These are phyloP conservation scores for Mucor mucedo DNA, from an alignment of 371 early-diverging fungal species.

Conservation along the genomic window DNA sequence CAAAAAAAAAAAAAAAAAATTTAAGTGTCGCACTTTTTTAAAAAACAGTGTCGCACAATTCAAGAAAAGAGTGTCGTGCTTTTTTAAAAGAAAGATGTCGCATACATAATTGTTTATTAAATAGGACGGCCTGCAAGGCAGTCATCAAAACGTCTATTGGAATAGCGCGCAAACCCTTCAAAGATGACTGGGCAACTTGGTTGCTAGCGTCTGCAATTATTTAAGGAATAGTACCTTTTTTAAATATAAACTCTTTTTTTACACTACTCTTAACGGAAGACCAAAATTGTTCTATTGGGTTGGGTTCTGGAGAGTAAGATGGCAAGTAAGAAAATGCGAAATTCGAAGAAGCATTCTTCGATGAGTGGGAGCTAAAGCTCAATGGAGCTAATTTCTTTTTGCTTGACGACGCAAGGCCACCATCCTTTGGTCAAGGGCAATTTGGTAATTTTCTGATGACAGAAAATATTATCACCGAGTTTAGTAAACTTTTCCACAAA, in stretches of 20 bases:
- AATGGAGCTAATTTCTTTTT: no score
- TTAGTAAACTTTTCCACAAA: no score
- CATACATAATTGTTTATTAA: conserved; percentile 5
- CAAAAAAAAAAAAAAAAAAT: not conserved
- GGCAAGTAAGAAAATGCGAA: not conserved
- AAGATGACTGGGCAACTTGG: conserved; percentile 17
- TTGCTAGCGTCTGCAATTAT: conserved; percentile 24
- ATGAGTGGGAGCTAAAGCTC: no score
- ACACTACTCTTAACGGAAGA: conserved; percentile 14
- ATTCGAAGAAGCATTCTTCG: no score
- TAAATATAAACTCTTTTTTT: conserved; percentile 14
- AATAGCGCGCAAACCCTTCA: conserved; percentile 16
- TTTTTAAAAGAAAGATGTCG: conserved; percentile 12
- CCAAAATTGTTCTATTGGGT: conserved; percentile 16
- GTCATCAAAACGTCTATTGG: conserved; percentile 17
- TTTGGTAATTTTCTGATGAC: no score
- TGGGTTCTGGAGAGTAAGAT: conserved; percentile 26
- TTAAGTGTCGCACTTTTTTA: conserved; percentile 5
- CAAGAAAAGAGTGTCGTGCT: conserved; percentile 12
- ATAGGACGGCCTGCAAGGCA: conserved; percentile 17
- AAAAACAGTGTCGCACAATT: conserved; percentile 14
- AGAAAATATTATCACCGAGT: no score
- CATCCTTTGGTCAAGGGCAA: no score
- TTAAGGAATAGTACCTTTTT: conserved; percentile 27
- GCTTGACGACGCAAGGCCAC: no score